Base-by-base conservation (phyloP, 805 yeast genomes). In the Yarrowia sp. region DNA sequence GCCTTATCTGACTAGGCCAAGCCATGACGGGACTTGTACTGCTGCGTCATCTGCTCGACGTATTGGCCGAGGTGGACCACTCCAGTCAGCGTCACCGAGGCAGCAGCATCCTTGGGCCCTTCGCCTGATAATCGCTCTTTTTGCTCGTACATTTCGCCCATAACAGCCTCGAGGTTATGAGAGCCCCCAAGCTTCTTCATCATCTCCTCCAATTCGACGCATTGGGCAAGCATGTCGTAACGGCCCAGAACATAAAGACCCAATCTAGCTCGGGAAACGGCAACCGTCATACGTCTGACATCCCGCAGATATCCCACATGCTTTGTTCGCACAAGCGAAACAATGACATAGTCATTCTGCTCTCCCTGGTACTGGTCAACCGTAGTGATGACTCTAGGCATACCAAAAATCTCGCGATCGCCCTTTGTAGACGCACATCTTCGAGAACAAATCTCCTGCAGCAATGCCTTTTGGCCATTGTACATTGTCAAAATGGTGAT, bases 401-500 rank as follows among this genome's bases (percentile, higher is more conserved):
- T 54, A 0, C 77, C 78, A 66, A 74, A 73, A 26, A 35, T 32
- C 24, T 33, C 56, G 17, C 36, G 35, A 21, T 36, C 44, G 2
- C 19, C 58, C 19, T 32, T 35, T 6, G 44, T 46, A 12, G 54
- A 22, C 22, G 69, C 67, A 43, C 80, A 76, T 19, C 75, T 67
- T n/a, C 70, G 70, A 1, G 65, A 66, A 1, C 79, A 66, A 2
- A 84, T 72, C 65, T 83, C 84, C 30, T 73, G 71, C 2, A 85
- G 69, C 24, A 84, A 71, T 6, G 71, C 70, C 63, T 70, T 73
- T 69, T 83, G 87, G 9, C 77, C 75, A 21, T 73, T 72, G 35
- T 76, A 78, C 4, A 76, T 71, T 0, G 83, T 77, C 26, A 80
- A 67, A 10, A 86, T 77, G 19, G 77, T 73, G 19, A 85, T 77